A percentile compares a stretch with the other conserved stretches of the same genome.
Conservation (phyloP, 306 rosid species). For the Gillenia trifoliata region DNA sequence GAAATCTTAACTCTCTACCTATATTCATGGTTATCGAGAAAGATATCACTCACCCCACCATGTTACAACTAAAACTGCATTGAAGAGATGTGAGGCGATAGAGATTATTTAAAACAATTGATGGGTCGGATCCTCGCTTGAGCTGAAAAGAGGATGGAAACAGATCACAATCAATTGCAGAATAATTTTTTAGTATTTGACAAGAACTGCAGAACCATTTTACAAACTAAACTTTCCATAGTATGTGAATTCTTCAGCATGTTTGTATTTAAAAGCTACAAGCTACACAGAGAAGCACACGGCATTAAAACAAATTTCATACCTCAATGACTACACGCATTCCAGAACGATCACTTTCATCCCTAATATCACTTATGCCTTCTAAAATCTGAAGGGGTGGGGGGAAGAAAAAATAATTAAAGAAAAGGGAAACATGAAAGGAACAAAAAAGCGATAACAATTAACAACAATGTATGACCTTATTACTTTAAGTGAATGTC, state of each 20-base stretch:
- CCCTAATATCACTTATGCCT: slow-evolving; percentile 90
- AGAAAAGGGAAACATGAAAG: slow-evolving; percentile 1
- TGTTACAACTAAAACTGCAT: slow-evolving; percentile 88
- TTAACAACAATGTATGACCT: background rate
- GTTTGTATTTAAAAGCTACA: background rate
- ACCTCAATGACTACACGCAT: slow-evolving; percentile 98
- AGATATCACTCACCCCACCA: slow-evolving; percentile 85
- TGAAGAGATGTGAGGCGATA: slow-evolving; percentile 84
- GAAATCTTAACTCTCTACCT: background rate
- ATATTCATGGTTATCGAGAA: background rate
- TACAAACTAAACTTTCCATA: background rate
- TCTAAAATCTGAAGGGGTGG: slow-evolving; percentile 72
- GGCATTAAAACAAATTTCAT: background rate
- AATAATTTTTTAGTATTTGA: background rate
- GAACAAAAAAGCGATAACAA: background rate
- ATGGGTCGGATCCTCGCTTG: slow-evolving; percentile 85
- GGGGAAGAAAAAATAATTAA: background rate
- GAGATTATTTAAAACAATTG: slow-evolving; percentile 78
- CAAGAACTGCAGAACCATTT: background rate
- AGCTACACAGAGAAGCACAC: background rate
- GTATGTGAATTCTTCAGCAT: background rate
- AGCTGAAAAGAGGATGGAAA: slow-evolving; percentile 50
- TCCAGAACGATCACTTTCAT: slow-evolving; percentile 96
- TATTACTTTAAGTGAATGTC: background rate
- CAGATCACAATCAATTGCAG: slow-evolving; percentile 5